Conservation (phyloP, 2,329 filamentous ascomycete species). For the Alternaria incomplexa region DNA sequence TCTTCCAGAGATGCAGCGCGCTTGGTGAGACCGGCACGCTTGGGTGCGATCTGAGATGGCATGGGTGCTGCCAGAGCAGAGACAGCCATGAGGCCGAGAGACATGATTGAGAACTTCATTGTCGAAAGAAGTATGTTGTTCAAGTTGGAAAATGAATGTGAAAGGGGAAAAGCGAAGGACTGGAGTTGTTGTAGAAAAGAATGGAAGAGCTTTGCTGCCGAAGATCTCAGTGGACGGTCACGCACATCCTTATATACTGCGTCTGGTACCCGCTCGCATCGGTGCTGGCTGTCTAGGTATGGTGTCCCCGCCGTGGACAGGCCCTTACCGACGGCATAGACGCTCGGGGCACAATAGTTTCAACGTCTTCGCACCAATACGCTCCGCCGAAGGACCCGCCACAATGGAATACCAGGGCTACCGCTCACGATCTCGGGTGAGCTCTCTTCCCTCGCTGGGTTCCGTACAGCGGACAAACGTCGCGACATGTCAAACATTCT, state of each 20-base stretch:
- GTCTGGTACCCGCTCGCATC: not conserved
- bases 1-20: constrained; percentile 38
- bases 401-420: constrained; percentile 4
- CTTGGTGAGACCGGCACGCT: constrained; percentile 30
- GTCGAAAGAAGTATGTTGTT: constrained; percentile 7
- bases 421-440: constrained; percentile 8
- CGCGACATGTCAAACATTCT: constrained; percentile 3
- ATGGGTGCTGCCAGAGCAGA: constrained; percentile 44
- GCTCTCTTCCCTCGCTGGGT: constrained; percentile 1
- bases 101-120: constrained; percentile 43
- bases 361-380: constrained; percentile 13
- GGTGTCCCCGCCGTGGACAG: constrained; percentile 5
- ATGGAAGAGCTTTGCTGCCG: constrained; percentile 24
- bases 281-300: not conserved
- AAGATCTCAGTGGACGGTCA: constrained; percentile 3
- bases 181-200: constrained; percentile 19
- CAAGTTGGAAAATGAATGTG: constrained; percentile 19
- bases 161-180: constrained; percentile 20
- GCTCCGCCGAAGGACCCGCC: constrained; percentile 1
- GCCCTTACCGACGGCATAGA: constrained; percentile 8
- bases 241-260: constrained; percentile 15
- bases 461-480: constrained; percentile 3
- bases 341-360: constrained; percentile 11
- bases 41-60: constrained; percentile 25
- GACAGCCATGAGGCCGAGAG: constrained; percentile 38